These are phyloP conservation scores for Sporisorium graminicola DNA, from an alignment of 1,284 basidiomycete genomes.

Conservation along the genomic window DNA sequence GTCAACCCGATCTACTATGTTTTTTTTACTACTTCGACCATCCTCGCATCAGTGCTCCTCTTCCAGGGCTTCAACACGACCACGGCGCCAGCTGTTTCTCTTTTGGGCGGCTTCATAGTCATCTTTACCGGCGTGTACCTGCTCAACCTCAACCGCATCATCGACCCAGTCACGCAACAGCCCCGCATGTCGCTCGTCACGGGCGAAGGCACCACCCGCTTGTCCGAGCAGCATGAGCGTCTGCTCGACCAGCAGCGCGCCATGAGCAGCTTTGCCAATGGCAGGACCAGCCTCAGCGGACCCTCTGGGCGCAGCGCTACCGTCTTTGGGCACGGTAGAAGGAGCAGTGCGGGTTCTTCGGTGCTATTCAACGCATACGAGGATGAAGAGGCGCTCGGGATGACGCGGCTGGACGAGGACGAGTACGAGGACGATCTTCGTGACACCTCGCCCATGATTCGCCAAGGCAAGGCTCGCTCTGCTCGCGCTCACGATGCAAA, in stretches of 20 bases:
- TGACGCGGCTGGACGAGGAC: constrained; percentile 60
- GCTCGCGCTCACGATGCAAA: constrained; percentile 7
- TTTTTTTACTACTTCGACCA: constrained; percentile 95
- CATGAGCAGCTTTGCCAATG: constrained; percentile 47
- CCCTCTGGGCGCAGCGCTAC: constrained; percentile 32
- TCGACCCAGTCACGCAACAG: constrained; percentile 62
- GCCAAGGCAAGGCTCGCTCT: constrained; percentile 37
- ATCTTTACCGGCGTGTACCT: constrained; percentile 69
- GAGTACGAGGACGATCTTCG: constrained; percentile 45
- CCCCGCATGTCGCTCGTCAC: constrained; percentile 64
- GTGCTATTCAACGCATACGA: constrained; percentile 64
- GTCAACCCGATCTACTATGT: constrained; percentile 99
- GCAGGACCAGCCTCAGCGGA: constrained; percentile 32
- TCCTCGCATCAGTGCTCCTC: constrained; percentile 92
- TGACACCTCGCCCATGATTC: constrained; percentile 45
- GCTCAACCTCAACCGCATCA: constrained; percentile 66
- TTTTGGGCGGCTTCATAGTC: constrained; percentile 67
- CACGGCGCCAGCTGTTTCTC: constrained; percentile 73
- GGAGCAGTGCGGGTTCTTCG: constrained; percentile 44
- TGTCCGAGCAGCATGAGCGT: constrained; percentile 58
- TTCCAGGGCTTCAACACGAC: constrained; percentile 97
- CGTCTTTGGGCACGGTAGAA: constrained; percentile 36
- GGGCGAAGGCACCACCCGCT: constrained; percentile 59
- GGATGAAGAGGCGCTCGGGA: constrained; percentile 56
- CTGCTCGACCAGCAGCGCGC: constrained; percentile 52